These are phyloP conservation scores for Rhodotorula kratochvilovae DNA, from an alignment of 768 basidiomycete species.

Conservation along the genomic window DNA sequence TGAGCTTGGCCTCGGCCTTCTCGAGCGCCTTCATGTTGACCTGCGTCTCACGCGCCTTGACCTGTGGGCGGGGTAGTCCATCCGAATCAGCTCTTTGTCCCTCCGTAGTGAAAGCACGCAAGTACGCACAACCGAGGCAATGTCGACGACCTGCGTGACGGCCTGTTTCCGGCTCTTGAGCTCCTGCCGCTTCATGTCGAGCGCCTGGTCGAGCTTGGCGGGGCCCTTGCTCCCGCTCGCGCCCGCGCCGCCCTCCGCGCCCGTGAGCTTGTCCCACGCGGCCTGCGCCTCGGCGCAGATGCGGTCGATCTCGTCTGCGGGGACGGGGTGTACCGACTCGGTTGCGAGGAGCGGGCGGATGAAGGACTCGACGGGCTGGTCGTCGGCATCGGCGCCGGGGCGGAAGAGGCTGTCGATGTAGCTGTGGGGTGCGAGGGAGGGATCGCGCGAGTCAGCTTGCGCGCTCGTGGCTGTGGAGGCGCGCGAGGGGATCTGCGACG, in stretches of 20 bases:
- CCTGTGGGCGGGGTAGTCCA: constrained; percentile 1
- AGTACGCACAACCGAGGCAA: constrained; percentile 34
- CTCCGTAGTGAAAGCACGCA: not conserved
- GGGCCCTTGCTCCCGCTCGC: constrained; percentile 4
- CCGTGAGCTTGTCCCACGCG: constrained; percentile 30
- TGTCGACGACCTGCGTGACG: constrained; percentile 38
- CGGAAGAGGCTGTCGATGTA: constrained; percentile 33
- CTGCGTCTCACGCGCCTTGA: constrained; percentile 78
- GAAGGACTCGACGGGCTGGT: constrained; percentile 31
- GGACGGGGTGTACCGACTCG: constrained; percentile 17
- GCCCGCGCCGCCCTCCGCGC: not conserved
- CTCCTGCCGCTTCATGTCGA: constrained; percentile 37
- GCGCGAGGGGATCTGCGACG: not conserved
- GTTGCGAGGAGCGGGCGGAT: constrained; percentile 36
- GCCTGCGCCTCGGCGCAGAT: constrained; percentile 25
- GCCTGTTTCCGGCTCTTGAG: constrained; percentile 28
- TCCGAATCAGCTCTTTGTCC: not conserved
- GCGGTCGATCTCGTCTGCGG: constrained; percentile 23
- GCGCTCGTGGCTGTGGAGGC: not conserved
- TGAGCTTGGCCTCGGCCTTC: constrained; percentile 94
- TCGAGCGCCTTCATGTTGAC: constrained; percentile 94
- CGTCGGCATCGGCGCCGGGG: constrained; percentile 20
- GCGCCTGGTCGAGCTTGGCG: constrained; percentile 30
- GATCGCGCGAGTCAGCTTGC: not conserved
- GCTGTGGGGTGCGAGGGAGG: not conserved